Base-by-base conservation (phyloP, 768 basidiomycete genomes). In the Chalciporus pseudorubinellus region DNA sequence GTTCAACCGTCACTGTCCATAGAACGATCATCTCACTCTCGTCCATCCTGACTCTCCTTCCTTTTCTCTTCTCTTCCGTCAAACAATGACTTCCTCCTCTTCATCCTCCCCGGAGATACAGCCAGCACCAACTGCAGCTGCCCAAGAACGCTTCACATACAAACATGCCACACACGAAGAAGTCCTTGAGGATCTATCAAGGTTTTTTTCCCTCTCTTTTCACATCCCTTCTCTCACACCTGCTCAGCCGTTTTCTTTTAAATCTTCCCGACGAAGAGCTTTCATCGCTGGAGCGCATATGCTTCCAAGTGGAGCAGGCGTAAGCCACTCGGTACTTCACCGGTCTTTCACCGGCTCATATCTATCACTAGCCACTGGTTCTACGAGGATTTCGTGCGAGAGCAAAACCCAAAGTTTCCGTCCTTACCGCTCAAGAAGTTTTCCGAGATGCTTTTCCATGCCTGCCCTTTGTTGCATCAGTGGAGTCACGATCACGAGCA, bases 221-320 rank as follows among this genome's bases (percentile, higher is more conserved):
- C 26, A n/a, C 21, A 29, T 38, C 18, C 31, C 58, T 48, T 48
- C 36, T 20, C 52, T 62, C 53, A 62, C 52, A 34, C 46, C 47
- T 18, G 56, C 49, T 24, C 57, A 95, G 92, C 69, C 92, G 97
- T 45, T 98, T 98, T 68, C 91, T 99, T 59, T 79, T 98, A 59
- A 98, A 98, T 70, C 83, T 99, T 53, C 95, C 97, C 19, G 86
- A 89, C 57, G 88, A 90, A 66, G 97, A 99, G 73, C 82, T 95
- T 50, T 81, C 83, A 44, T 92, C 89, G 14, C 77, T 95, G 48
- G 95, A 97, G 65, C 84, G 97, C 53, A 84, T 98, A 61, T 98
- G 92, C 73, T 99, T 98, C 73, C 95, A 98, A 72, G 92, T 98
- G 54, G 97, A 99, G 71, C 95, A 98, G 79, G 97, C 95, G 92